Percentiles rank a stretch among this genome's conserved stretches.
These are phyloP conservation scores for Phaeoacremonium minimum DNA, from an alignment of 2,329 filamentous ascomycete species.

Conservation along the genomic window DNA sequence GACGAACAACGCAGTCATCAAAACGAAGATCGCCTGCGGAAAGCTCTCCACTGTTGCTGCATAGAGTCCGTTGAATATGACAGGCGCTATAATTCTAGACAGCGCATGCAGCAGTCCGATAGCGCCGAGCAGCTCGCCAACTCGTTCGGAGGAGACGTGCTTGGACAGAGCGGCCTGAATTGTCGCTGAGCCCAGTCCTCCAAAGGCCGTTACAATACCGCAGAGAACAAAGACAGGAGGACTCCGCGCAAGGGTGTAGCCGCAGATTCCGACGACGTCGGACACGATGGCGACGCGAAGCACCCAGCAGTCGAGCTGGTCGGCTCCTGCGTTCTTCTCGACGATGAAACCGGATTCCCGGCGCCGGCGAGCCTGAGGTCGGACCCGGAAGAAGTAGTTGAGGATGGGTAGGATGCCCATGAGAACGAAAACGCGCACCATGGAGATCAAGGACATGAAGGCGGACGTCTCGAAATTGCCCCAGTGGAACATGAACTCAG, in stretches of 20 bases:
- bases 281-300: conserved; percentile 72
- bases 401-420: conserved; percentile 71
- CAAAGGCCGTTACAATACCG: conserved; percentile 70
- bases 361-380: conserved; percentile 40
- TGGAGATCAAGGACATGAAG: conserved; percentile 78
- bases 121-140: conserved; percentile 85
- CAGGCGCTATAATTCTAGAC: conserved; percentile 72
- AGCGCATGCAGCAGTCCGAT: conserved; percentile 82
- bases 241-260: conserved; percentile 64
- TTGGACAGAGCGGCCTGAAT: conserved; percentile 84
- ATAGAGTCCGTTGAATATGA: conserved; percentile 84
- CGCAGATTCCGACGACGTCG: conserved; percentile 70
- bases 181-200: conserved; percentile 81
- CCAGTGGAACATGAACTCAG: conserved; percentile 78
- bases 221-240: conserved; percentile 64
- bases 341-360: conserved; percentile 28
- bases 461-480: conserved; percentile 72
- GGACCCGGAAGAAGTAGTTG: conserved; percentile 67
- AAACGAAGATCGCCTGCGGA: conserved; percentile 79
- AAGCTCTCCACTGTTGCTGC: conserved; percentile 73
- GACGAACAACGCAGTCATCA: conserved; percentile 63
- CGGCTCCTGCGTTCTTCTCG: conserved; percentile 64
- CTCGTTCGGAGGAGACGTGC: conserved; percentile 76
- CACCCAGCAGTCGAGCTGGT: conserved; percentile 71
- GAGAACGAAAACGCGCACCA: conserved; percentile 70